Conservation (phyloP, 345 rosid species). For the Cochlearia excelsa region DNA sequence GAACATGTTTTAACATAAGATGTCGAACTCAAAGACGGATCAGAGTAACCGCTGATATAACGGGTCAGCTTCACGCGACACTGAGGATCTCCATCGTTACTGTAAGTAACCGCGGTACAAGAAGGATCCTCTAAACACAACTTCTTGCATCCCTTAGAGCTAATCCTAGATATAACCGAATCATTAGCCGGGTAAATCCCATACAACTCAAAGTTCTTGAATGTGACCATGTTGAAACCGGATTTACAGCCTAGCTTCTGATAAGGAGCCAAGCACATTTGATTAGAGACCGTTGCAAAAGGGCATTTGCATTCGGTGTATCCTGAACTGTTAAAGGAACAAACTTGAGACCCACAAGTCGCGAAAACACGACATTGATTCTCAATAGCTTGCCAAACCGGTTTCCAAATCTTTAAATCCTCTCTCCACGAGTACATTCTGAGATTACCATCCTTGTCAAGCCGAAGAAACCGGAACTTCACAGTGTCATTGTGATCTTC, state of each 20-base stretch:
- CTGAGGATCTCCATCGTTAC: constrained; percentile 48
- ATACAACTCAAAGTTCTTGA: constrained; percentile 52
- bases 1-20: constrained; percentile 69
- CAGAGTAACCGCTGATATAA: constrained; percentile 62
- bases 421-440: constrained; percentile 71
- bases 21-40: constrained; percentile 53
- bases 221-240: constrained; percentile 43
- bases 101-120: constrained; percentile 66
- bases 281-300: constrained; percentile 31
- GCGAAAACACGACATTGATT: constrained; percentile 83
- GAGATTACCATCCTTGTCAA: constrained; percentile 76
- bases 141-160: constrained; percentile 51
- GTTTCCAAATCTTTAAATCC: constrained; percentile 50
- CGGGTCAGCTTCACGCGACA: constrained; percentile 51
- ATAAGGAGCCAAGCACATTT: constrained; percentile 52
- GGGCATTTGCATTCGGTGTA: constrained; percentile 55
- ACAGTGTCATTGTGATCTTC: constrained; percentile 67
- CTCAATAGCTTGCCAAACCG: constrained; percentile 91
- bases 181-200: constrained; percentile 70
- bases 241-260: constrained; percentile 42
- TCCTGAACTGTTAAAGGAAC: constrained; percentile 53
- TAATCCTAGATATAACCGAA: constrained; percentile 33
- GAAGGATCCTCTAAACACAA: constrained; percentile 44
- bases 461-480: constrained; percentile 61
- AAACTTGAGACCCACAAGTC: constrained; percentile 61